A percentile compares a stretch with the other conserved stretches of the same genome.
phyloP scores from a whole-genome alignment of 2,329 filamentous ascomycete genomes.

The Pestalotiopsis sp. region DNA sequence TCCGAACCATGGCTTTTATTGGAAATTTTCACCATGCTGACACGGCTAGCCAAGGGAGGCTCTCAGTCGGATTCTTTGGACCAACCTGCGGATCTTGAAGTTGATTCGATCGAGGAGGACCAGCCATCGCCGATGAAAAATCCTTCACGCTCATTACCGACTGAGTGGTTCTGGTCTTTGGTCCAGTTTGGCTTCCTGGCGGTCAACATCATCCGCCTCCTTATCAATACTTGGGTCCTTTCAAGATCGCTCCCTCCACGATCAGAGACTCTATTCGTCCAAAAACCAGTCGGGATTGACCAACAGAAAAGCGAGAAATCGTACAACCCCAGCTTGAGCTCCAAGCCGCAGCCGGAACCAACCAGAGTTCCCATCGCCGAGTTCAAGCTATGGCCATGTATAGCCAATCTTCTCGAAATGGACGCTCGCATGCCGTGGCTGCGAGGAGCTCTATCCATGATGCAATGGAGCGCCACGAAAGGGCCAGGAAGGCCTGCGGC shows the following conservation, averaged over 20 bases:
- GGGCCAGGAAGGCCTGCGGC: constrained; percentile 77
- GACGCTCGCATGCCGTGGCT: constrained; percentile 90
- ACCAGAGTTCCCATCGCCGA: constrained; percentile 67
- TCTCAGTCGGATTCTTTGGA: not conserved
- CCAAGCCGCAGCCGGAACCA: constrained; percentile 22
- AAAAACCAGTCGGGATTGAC: constrained; percentile 26
- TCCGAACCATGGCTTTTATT: constrained; percentile 89
- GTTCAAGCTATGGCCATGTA: constrained; percentile 77
- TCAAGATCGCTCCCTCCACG: constrained; percentile 69
- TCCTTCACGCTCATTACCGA: constrained; percentile 39
- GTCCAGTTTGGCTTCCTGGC: constrained; percentile 58
- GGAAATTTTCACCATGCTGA: constrained; percentile 77
- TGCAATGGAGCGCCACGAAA: constrained; percentile 72
- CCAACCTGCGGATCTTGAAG: not conserved
- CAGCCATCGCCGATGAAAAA: constrained; percentile 13
- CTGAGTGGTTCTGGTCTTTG: constrained; percentile 56
- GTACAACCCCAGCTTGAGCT: constrained; percentile 18
- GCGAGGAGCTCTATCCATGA: constrained; percentile 71
- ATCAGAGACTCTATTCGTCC: constrained; percentile 24
- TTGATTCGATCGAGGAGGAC: not conserved
- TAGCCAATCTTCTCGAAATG: constrained; percentile 73
- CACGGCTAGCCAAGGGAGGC: constrained; percentile 37
- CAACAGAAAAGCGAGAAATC: constrained; percentile 26
- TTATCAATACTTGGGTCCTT: constrained; percentile 65
- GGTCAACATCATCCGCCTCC: constrained; percentile 67